These are phyloP conservation scores for Caulochytrium protostelioides DNA, from an alignment of 371 early-diverging fungal genomes.

Conservation along the genomic window DNA sequence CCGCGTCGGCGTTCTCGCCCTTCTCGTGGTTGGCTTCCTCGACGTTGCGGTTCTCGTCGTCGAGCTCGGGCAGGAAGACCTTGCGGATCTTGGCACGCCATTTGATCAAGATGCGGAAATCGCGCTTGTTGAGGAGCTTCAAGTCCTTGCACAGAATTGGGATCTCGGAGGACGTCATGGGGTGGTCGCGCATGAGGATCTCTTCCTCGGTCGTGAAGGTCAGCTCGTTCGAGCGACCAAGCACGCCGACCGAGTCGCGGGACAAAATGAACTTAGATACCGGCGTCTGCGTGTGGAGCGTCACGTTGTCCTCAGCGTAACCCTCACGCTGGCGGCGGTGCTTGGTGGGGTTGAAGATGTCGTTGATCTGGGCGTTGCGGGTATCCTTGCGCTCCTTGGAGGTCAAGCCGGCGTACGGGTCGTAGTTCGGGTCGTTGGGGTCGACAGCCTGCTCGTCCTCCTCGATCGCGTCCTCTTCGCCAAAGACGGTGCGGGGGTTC, in stretches of 20 bases:
- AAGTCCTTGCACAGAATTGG: constrained; percentile 58
- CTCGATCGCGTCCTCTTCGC: constrained; percentile 41
- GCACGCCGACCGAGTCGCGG: constrained; percentile 48
- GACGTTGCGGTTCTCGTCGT: too few relatives aligned
- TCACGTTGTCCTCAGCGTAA: constrained; percentile 85
- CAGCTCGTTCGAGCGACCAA: constrained; percentile 53
- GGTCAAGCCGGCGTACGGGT: too few relatives aligned
- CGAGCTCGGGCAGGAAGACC: too few relatives aligned
- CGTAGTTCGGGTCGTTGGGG: constrained; percentile 8
- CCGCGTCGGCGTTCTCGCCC: constrained; percentile 17
- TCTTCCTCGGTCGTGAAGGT: constrained; percentile 44
- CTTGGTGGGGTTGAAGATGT: constrained; percentile 28
- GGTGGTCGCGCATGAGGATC: constrained; percentile 18
- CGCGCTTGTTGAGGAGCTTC: constrained; percentile 75
- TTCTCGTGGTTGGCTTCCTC: constrained; percentile 17
- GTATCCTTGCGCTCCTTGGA: constrained; percentile 21
- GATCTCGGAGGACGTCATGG: constrained; percentile 58
- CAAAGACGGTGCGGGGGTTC: constrained; percentile 86
- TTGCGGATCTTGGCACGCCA: constrained; percentile 63
- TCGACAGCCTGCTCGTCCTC: constrained; percentile 24
- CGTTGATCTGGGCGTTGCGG: constrained; percentile 22
- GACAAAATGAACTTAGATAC: constrained; percentile 55
- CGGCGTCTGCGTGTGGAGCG: constrained; percentile 44
- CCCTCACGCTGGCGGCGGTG: constrained; percentile 76
- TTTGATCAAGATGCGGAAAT: constrained; percentile 65